Base-by-base conservation (phyloP, 441 rosid genomes). In the Geranium incanum region DNA sequence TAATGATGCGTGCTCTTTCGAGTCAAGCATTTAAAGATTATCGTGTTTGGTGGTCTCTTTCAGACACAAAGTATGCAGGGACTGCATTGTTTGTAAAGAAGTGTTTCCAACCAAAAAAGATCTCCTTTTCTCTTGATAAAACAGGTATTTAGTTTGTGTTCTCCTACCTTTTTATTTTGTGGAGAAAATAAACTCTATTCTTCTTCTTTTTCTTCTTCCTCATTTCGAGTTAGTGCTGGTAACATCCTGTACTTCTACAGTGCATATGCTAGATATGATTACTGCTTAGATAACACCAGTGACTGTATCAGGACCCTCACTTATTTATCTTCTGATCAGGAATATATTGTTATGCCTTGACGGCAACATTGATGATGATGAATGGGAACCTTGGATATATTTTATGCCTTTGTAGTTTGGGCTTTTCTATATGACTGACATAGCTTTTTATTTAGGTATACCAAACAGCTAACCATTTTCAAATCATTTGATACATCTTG, bases 11-110 rank as follows among this genome's bases (percentile, higher is more conserved):
- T 63, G 95, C 96, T 38, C 95, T 95, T 80, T 86, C 93, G 33
- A 84, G 76, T 82, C 90, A 83, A 7, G 96, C 93, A 63, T 95
- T 95, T 78, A 82, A 86, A 78, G 78, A 84, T 68, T 95, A 89
- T 82, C 85, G 72, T 41, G 79, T 85, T 82, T 95, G 99, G 97
- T 95, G 98, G 99, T 92, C 98, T 74, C 96, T 95, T 23, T 87
- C 93, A 28, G 97, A 95, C 69, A 88, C 95, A 0, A 95, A 95
- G 79, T 92, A 95, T 82, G 99, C 99, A 16, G 98, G 99, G 80
- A 95, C 98, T 69, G 99, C 96, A 43, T 81, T 95, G 79, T 75
- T 95, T 23, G 84, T 90, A 57, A 95, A 92, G 84, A 95, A 90
- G 76, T 90, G 92, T 81, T 84, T 75, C 76, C 86, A 76, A 69